Evolutionary conservation across 495 filamentous ascomycete species (phyloP), one percentile per base, ranked within the genome.

Genomic region (Penicillium silybi): DNA sequence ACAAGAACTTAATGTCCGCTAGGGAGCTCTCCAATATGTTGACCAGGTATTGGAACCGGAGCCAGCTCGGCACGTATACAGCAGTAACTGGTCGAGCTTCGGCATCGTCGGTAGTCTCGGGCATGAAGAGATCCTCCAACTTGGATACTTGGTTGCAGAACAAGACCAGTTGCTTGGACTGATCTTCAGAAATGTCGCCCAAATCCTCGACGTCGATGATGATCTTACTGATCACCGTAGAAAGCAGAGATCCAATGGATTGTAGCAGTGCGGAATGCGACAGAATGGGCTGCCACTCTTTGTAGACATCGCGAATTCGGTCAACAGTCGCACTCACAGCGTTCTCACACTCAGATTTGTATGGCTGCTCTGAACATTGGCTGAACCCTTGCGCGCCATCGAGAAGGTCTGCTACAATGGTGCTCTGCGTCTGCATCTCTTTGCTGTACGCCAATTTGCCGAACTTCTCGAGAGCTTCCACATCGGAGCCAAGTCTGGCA

Each of bases 1-100:
- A 97, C 44, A 96, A 67, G 61, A 81, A 96, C 62, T 84, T 83
- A 56, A 99, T 92, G 56, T 99, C 92, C 46, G 82, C 86, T 39
- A 97, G 73, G 46, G 87, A 89, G 58, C 88, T 91, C 67, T 97
- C 90, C 44, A 99, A 69, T 44, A 99, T 89, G 63, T 95, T 89
- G 45, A 83, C 77, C 17, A 99, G 71, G 61, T 90, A 96, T 60
- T 93, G 87, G 60, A 99, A 89, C 48, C 89, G 86, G 48, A 96
- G 75, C 95, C 93, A 99, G 54, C 80, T 83, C 0, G 79, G 71
- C 25, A 88, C 86, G 60, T 96, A 97, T 26, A 95, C 77, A 10
- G 84, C 81, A 19, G 90, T 90, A 34, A 88, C 74, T 9, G 85
- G 85, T 3, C 88, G 54, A 15, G 61, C 58, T 37, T 72, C 72